phyloP scores from a whole-genome alignment of 352 stramenopile genomes.

The Globisporangium nunn region DNA sequence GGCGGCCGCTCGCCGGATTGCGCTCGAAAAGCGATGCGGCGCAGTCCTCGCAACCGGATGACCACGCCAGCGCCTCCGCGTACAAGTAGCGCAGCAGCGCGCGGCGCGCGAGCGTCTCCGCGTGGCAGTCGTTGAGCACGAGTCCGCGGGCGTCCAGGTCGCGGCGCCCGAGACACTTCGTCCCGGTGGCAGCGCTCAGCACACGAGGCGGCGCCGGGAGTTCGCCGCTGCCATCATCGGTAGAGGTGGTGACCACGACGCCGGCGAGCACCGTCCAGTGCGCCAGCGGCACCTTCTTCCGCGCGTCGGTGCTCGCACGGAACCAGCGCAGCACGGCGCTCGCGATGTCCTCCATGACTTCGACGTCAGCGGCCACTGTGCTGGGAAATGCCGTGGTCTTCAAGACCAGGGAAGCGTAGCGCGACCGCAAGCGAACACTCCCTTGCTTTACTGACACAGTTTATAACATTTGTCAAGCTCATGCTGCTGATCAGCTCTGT shows the following conservation, averaged over 20 bases:
- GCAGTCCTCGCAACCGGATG: slow-evolving; percentile 7
- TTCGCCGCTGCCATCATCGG: not conserved
- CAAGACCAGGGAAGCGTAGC: too few relatives aligned
- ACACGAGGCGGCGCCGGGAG: slow-evolving; percentile 25
- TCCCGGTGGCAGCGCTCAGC: slow-evolving; percentile 52
- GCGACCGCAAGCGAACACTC: too few relatives aligned
- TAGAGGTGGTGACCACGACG: slow-evolving; percentile 29
- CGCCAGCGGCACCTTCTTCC: slow-evolving; percentile 47
- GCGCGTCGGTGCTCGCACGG: slow-evolving; percentile 24
- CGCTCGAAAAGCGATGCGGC: slow-evolving; percentile 44
- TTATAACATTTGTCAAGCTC: too few relatives aligned
- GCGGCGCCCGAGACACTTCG: slow-evolving; percentile 70
- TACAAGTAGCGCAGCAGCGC: slow-evolving; percentile 85
- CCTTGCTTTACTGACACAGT: too few relatives aligned
- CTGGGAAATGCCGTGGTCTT: too few relatives aligned
- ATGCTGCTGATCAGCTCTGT: too few relatives aligned
- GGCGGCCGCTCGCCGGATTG: slow-evolving; percentile 20
- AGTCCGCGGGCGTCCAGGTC: slow-evolving; percentile 62
- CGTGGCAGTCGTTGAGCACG: slow-evolving; percentile 91
- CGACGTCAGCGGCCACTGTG: slow-evolving; percentile 2
- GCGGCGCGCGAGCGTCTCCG: slow-evolving; percentile 86
- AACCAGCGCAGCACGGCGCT: slow-evolving; percentile 59
- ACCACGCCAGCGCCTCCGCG: slow-evolving; percentile 50
- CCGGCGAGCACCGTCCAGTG: slow-evolving; percentile 66
- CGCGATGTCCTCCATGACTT: slow-evolving; percentile 21